phyloP scores from a whole-genome alignment of 2,329 filamentous ascomycete species.

The Calonectria multiphialidica region DNA sequence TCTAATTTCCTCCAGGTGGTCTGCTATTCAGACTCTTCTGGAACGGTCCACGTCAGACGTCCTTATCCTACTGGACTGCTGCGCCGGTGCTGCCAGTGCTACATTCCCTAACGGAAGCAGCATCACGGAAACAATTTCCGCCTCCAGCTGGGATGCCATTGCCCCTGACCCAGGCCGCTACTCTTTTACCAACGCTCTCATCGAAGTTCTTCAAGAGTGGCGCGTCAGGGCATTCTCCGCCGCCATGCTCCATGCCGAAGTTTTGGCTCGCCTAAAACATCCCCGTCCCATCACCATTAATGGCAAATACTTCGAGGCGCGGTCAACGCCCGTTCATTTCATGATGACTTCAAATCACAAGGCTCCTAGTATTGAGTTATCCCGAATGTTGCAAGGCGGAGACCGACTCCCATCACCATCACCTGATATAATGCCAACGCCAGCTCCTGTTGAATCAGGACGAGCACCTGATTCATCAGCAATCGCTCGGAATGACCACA shows the following conservation, averaged over 20 bases:
- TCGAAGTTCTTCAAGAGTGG: slow-evolving; percentile 71
- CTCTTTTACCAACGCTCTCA: slow-evolving; percentile 70
- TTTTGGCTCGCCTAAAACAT: slow-evolving; percentile 71
- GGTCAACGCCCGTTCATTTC: slow-evolving; percentile 71
- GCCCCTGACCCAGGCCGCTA: slow-evolving; percentile 70
- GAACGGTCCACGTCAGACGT: slow-evolving; percentile 70
- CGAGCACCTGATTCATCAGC: slow-evolving; percentile 41
- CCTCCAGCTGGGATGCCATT: slow-evolving; percentile 72
- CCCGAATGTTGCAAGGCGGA: slow-evolving; percentile 47
- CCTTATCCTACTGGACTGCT: slow-evolving; percentile 70
- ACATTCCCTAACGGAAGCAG: slow-evolving; percentile 69
- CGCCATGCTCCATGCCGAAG: slow-evolving; percentile 71
- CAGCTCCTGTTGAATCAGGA: slow-evolving; percentile 38
- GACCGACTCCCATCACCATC: slow-evolving; percentile 42
- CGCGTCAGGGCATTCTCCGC: slow-evolving; percentile 66
- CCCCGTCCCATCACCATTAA: slow-evolving; percentile 69
- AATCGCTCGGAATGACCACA: slow-evolving; percentile 39
- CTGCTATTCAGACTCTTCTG: slow-evolving; percentile 69
- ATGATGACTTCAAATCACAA: slow-evolving; percentile 74
- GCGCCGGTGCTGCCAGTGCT: slow-evolving; percentile 70
- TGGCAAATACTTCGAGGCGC: slow-evolving; percentile 68
- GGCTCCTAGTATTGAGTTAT: slow-evolving; percentile 69
- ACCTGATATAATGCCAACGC: slow-evolving; percentile 34
- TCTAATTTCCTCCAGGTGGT: slow-evolving; percentile 58
- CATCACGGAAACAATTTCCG: slow-evolving; percentile 72